phyloP scores from a whole-genome alignment of 2,329 filamentous ascomycete genomes.

The Onygena corvina region DNA sequence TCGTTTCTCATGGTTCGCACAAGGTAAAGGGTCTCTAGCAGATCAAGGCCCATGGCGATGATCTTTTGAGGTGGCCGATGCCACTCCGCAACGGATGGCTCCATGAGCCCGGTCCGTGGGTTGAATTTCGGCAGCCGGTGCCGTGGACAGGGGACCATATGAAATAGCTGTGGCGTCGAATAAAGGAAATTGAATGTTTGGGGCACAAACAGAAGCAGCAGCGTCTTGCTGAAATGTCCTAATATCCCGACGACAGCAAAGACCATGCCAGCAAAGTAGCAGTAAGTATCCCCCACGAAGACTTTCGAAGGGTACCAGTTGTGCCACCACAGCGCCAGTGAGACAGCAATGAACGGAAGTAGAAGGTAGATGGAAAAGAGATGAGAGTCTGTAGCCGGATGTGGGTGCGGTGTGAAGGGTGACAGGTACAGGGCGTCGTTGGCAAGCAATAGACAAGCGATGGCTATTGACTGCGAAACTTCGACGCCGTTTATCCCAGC shows the following conservation, averaged over 20 bases:
- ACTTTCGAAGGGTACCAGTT: slow-evolving; percentile 95
- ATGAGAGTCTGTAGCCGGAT: slow-evolving; percentile 91
- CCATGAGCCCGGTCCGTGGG: slow-evolving; percentile 66
- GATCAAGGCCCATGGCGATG: slow-evolving; percentile 51
- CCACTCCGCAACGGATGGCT: slow-evolving; percentile 76
- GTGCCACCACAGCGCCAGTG: slow-evolving; percentile 69
- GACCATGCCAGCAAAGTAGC: slow-evolving; percentile 98
- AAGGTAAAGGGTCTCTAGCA: slow-evolving; percentile 57
- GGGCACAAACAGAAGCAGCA: slow-evolving; percentile 78
- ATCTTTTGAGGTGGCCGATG: slow-evolving; percentile 54
- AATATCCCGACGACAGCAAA: slow-evolving; percentile 95
- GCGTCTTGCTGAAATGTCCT: slow-evolving; percentile 94
- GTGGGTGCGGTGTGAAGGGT: slow-evolving; percentile 63
- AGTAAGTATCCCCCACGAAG: slow-evolving; percentile 97
- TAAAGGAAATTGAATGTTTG: slow-evolving; percentile 97
- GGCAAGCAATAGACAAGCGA: slow-evolving; percentile 67
- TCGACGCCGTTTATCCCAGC: slow-evolving; percentile 98
- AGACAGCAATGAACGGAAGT: slow-evolving; percentile 87
- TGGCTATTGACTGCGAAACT: slow-evolving; percentile 83
- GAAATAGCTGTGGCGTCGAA: slow-evolving; percentile 82
- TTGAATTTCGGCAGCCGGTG: slow-evolving; percentile 88
- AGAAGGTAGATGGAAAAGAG: slow-evolving; percentile 92
- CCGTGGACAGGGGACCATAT: slow-evolving; percentile 78
- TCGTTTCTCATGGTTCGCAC: slow-evolving; percentile 56
- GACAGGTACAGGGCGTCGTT: slow-evolving; percentile 82